A percentile compares a stretch with the other conserved stretches of the same genome.
These are phyloP conservation scores for Kodamaea kaohsiungensis DNA, from an alignment of 805 yeast genomes.

Conservation along the genomic window DNA sequence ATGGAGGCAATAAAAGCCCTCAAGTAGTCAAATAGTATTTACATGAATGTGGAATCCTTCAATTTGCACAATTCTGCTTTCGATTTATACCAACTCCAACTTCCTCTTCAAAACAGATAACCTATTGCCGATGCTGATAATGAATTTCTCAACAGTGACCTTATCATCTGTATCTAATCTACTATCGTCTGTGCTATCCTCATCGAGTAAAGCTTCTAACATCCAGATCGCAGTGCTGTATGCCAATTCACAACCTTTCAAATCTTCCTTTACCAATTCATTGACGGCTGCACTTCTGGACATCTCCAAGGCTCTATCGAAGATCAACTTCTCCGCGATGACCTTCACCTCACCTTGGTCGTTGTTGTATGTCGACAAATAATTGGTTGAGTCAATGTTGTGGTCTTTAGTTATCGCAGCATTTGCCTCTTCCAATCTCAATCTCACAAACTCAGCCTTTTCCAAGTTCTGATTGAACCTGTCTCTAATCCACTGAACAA, in stretches of 20 bases:
- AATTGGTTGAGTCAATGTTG: background rate
- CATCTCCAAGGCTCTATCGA: constrained; percentile 92
- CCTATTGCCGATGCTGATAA: constrained; percentile 79
- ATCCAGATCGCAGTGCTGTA: constrained; percentile 95
- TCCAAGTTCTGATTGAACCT: constrained; percentile 86
- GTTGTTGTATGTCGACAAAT: constrained; percentile 7
- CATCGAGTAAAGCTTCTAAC: constrained; percentile 82
- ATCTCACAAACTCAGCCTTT: constrained; percentile 77
- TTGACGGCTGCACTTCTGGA: constrained; percentile 88
- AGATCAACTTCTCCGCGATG: constrained; percentile 80
- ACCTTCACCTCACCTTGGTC: constrained; percentile 23
- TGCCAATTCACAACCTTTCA: constrained; percentile 78
- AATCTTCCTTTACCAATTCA: constrained; percentile 74
- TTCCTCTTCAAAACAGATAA: constrained; percentile 69
- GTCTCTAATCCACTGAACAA: constrained; percentile 91
- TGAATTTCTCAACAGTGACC: constrained; percentile 75
- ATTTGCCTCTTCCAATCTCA: constrained; percentile 54
- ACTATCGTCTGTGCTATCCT: constrained; percentile 32
- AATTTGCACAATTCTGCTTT: background rate
- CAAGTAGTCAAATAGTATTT: background rate
- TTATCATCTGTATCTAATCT: constrained; percentile 71
- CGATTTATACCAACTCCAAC: constrained; percentile 25
- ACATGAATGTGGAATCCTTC: background rate
- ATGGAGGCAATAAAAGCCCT: background rate
- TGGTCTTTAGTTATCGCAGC: constrained; percentile 27